phyloP scores from a whole-genome alignment of 1,139 yeast species.

The Blastobotrys persicus region DNA sequence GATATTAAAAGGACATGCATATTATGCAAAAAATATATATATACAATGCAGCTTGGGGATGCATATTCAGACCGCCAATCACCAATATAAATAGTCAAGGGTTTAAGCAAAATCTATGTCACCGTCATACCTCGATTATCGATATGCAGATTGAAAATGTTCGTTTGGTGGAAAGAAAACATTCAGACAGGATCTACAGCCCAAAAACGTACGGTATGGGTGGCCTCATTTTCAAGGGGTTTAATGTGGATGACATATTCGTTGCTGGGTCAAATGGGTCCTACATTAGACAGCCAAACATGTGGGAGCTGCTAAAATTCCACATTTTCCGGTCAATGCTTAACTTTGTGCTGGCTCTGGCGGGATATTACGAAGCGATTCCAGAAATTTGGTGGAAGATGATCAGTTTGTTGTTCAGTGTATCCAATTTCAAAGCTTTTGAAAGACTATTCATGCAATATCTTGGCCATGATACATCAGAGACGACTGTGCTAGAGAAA shows the following conservation, averaged over 20 bases:
- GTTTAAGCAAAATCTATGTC: background rate
- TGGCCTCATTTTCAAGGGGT: constrained; percentile 27
- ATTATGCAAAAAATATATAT: no score
- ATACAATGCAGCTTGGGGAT: no score
- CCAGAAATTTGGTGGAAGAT: constrained; percentile 12
- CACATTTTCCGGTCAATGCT: constrained; percentile 25
- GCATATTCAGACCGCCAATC: no score
- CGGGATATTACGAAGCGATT: constrained; percentile 16
- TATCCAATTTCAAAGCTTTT: constrained; percentile 10
- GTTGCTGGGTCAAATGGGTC: constrained; percentile 30
- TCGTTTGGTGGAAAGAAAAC: background rate
- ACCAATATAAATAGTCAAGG: no score
- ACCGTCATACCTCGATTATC: background rate
- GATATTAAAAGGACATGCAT: no score
- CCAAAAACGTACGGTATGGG: constrained; percentile 29
- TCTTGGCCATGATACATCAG: background rate
- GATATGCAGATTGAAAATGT: background rate
- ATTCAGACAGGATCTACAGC: constrained; percentile 12
- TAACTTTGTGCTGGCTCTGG: constrained; percentile 14
- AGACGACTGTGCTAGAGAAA: background rate
- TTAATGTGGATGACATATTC: constrained; percentile 28
- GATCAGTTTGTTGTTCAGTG: constrained; percentile 9
- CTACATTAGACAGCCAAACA: constrained; percentile 17
- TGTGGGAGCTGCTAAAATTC: constrained; percentile 27
- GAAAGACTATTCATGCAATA: constrained; percentile 6